These are phyloP conservation scores for Saccharum hybrid DNA, from an alignment of 202 grass and related monocot genomes.

Conservation along the genomic window DNA sequence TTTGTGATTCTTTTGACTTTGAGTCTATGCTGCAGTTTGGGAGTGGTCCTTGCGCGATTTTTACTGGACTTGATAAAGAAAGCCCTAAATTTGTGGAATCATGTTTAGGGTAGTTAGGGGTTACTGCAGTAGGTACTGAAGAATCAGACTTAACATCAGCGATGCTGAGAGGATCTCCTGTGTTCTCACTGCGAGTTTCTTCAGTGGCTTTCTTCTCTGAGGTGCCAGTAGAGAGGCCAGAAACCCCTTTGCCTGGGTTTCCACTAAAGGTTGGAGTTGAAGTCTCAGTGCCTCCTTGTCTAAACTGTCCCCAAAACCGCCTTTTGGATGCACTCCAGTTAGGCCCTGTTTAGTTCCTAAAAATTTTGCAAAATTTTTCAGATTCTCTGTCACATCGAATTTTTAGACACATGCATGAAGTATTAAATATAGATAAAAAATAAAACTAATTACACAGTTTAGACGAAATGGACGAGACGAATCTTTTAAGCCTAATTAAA, in stretches of 20 bases:
- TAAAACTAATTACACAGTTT: too few relatives aligned
- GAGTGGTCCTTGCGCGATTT: constrained; percentile 30
- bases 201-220: constrained; percentile 42
- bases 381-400: too few relatives aligned
- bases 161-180: background rate
- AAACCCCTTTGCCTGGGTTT: constrained; percentile 45
- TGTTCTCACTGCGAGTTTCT: constrained; percentile 39
- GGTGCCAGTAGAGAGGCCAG: constrained; percentile 37
- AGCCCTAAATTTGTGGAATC: constrained; percentile 8
- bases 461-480: too few relatives aligned
- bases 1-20: constrained; percentile 52
- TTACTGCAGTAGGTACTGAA: constrained; percentile 26
- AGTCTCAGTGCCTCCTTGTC: constrained; percentile 34
- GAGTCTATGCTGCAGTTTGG: constrained; percentile 29
- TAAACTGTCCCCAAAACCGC: constrained; percentile 39
- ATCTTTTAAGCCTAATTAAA: too few relatives aligned
- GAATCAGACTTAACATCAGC: constrained; percentile 45
- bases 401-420: too few relatives aligned
- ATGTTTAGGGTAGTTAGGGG: constrained; percentile 1
- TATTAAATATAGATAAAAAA: too few relatives aligned
- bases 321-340: constrained; percentile 40
- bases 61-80: constrained; percentile 31
- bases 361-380: too few relatives aligned
- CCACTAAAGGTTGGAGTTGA: constrained; percentile 35
- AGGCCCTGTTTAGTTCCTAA: too few relatives aligned